These are phyloP conservation scores for Podospora didyma DNA, from an alignment of 495 filamentous ascomycete species.

Conservation along the genomic window DNA sequence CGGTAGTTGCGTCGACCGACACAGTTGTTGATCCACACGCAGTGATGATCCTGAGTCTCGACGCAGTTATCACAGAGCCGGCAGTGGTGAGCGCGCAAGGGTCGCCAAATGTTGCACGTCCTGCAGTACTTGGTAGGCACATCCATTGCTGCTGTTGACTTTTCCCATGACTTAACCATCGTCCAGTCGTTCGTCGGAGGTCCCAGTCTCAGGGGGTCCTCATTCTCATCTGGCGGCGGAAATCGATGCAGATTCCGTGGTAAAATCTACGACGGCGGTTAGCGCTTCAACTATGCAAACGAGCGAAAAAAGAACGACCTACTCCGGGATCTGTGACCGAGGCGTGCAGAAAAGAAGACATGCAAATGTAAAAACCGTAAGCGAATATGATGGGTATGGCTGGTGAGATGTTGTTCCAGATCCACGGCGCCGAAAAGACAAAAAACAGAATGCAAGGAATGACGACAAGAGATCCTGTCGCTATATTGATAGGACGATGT, in stretches of 20 bases:
- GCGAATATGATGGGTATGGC: constrained; percentile 88
- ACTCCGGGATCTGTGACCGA: constrained; percentile 89
- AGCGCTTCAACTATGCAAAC: constrained; percentile 5
- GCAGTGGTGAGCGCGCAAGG: constrained; percentile 92
- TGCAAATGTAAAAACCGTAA: constrained; percentile 82
- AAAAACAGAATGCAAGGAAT: constrained; percentile 80
- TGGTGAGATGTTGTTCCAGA: constrained; percentile 88
- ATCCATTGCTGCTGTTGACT: constrained; percentile 79
- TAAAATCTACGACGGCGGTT: constrained; percentile 56
- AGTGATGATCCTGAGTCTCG: constrained; percentile 97
- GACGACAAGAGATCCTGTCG: constrained; percentile 73
- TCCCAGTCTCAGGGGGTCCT: constrained; percentile 74
- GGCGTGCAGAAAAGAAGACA: constrained; percentile 91
- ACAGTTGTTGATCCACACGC: constrained; percentile 99
- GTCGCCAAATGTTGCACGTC: constrained; percentile 94
- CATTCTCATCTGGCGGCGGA: constrained; percentile 52
- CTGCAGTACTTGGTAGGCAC: constrained; percentile 97
- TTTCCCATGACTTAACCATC: constrained; percentile 73
- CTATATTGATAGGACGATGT: constrained; percentile 87
- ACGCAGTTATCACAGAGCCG: constrained; percentile 95
- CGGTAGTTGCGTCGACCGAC: constrained; percentile 96
- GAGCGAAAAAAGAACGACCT: constrained; percentile 33
- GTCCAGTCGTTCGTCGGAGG: constrained; percentile 90
- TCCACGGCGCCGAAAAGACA: constrained; percentile 79
- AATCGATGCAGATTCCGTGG: constrained; percentile 72